Conservation (phyloP, 176 grass and related monocot species). For the Alopecurus myosuroides region DNA sequence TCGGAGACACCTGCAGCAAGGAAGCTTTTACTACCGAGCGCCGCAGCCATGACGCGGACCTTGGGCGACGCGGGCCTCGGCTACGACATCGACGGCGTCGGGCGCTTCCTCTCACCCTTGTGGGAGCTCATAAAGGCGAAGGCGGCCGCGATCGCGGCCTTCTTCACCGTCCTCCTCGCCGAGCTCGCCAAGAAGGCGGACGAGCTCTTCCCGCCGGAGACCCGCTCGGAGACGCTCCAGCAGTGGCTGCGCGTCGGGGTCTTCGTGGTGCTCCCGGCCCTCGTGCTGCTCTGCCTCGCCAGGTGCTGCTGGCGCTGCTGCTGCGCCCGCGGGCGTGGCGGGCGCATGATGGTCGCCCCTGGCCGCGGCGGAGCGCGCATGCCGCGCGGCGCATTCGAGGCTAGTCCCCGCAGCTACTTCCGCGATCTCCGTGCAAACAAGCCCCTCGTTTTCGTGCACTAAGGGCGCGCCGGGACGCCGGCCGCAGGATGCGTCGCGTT, state of each 20-base stretch:
- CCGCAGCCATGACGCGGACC: not conserved
- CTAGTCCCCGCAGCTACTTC: constrained; percentile 18
- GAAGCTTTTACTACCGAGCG: not conserved
- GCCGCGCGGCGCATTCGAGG: constrained; percentile 26
- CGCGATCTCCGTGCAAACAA: constrained; percentile 19
- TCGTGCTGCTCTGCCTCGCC: constrained; percentile 1
- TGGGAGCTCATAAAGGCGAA: constrained; percentile 30
- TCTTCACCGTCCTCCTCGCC: not conserved
- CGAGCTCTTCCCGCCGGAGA: constrained; percentile 28
- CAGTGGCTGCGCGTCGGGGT: not conserved
- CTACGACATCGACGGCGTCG: not conserved
- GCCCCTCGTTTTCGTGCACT: not conserved
- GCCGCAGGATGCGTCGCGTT: not conserved
- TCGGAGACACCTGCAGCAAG: not conserved
- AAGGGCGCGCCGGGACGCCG: not conserved
- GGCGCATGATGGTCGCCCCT: constrained; percentile 24
- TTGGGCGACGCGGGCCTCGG: not conserved
- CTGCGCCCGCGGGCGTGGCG: not conserved
- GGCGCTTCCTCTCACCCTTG: not conserved
- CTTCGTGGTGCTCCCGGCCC: not conserved
- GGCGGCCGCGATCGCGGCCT: not conserved
- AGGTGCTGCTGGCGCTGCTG: not conserved
- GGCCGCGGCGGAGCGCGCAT: constrained; percentile 23
- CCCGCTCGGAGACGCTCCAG: constrained; percentile 16
- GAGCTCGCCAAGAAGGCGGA: constrained; percentile 18